A percentile compares a stretch with the other conserved stretches of the same genome.
Conservation (phyloP, 306 rosid species). For the Carpinus viminea region DNA sequence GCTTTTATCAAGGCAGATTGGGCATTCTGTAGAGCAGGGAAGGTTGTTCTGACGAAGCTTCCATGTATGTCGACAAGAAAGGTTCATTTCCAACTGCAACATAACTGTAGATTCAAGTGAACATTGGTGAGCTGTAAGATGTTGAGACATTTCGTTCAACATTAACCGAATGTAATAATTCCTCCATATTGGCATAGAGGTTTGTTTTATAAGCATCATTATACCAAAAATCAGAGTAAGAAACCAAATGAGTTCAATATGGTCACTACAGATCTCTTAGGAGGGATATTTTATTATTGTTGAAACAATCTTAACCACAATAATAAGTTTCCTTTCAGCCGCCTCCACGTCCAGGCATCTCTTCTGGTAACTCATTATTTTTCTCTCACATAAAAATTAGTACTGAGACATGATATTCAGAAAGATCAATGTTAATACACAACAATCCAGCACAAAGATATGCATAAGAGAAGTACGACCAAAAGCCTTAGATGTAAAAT, state of each 20-base stretch:
- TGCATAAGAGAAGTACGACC: not conserved
- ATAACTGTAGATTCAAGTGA: constrained; percentile 39
- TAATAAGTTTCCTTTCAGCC: not conserved
- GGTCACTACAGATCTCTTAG: no score
- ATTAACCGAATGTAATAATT: not conserved
- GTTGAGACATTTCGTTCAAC: constrained; percentile 1
- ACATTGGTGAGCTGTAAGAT: constrained; percentile 1
- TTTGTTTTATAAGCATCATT: constrained; percentile 3
- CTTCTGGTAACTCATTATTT: not conserved
- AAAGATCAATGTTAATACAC: not conserved
- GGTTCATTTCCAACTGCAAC: constrained; percentile 65
- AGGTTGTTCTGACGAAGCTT: constrained; percentile 46
- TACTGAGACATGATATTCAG: not conserved
- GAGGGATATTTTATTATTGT: not conserved
- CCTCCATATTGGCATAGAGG: not conserved
- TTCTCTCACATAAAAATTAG: not conserved
- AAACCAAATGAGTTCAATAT: not conserved
- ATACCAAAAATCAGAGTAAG: not conserved
- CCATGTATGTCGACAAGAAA: constrained; percentile 53
- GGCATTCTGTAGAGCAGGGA: constrained; percentile 50
- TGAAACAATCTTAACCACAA: not conserved
- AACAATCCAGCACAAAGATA: not conserved
- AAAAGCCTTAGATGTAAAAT: no score
- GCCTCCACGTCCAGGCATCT: not conserved
- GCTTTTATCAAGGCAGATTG: constrained; percentile 53